Conservation (phyloP, 495 filamentous ascomycete genomes). For the Parathielavia appendiculata region DNA sequence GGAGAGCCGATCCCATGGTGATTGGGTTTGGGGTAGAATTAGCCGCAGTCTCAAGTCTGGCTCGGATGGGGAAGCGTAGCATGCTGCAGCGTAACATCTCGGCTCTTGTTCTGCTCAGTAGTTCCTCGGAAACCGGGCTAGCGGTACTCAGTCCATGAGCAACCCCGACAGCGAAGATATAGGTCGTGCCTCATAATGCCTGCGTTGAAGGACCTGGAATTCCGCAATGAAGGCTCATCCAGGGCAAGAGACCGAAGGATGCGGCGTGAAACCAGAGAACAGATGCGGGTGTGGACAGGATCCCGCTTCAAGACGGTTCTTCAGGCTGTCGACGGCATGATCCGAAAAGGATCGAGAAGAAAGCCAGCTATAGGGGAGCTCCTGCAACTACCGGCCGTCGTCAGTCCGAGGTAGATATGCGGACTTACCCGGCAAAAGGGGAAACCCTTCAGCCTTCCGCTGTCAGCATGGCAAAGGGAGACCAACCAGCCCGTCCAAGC, state of each 20-base stretch:
- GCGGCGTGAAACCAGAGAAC: background rate
- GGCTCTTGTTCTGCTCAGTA: slow-evolving; percentile 22
- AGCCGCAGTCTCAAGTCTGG: slow-evolving; percentile 36
- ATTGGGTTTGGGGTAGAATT: slow-evolving; percentile 31
- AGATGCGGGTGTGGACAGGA: background rate
- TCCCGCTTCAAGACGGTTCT: no score
- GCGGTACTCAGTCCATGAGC: background rate
- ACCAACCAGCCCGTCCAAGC: background rate
- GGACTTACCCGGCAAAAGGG: background rate
- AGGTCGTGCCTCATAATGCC: no score
- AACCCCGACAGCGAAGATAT: background rate
- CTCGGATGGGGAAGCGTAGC: slow-evolving; percentile 21
- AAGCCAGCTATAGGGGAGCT: background rate
- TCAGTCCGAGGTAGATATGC: background rate
- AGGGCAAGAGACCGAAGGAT: background rate
- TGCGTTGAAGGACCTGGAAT: background rate
- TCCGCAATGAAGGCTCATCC: background rate
- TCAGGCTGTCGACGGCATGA: background rate
- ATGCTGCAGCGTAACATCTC: slow-evolving; percentile 23
- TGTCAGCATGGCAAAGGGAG: background rate
- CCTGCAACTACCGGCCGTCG: slow-evolving; percentile 4
- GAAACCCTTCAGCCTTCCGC: background rate
- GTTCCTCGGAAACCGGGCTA: slow-evolving; percentile 21
- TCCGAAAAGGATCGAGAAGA: background rate
- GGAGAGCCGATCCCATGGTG: slow-evolving; percentile 12